Percentiles rank a stretch among this genome's conserved stretches.
Evolutionary conservation across 805 yeast species (phyloP).

Genomic region (Nakazawaea ishiwadae): DNA sequence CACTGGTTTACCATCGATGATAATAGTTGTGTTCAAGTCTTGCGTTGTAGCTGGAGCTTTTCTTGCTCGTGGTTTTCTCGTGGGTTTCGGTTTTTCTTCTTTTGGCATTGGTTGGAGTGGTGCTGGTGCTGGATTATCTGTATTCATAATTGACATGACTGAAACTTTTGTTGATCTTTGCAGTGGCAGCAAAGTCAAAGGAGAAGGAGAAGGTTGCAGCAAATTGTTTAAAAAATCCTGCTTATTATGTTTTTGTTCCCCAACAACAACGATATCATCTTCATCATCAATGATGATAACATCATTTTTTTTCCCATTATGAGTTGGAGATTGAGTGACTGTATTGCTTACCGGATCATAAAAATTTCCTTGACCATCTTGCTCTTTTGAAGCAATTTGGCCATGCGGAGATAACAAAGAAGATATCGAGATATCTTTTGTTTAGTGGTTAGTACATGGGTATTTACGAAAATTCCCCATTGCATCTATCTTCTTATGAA

Average conservation of each 20-base stretch:
- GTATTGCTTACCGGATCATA: conserved; percentile 18
- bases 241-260: conserved; percentile 3
- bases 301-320: background rate
- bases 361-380: background rate
- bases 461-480: too few species aligned
- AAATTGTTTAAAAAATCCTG: conserved; percentile 1
- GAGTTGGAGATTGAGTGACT: background rate
- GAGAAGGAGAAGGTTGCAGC: background rate
- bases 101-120: too few species aligned
- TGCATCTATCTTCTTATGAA: too few species aligned
- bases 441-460: too few species aligned
- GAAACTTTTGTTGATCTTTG: conserved; percentile 11
- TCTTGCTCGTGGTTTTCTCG: conserved; percentile 11
- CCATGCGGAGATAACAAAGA: conserved; percentile 12
- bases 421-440: conserved; percentile 14
- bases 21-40: conserved; percentile 9
- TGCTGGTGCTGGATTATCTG: conserved; percentile 1
- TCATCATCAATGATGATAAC: conserved; percentile 7
- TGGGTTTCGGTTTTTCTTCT: conserved; percentile 4
- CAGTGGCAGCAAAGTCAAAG: background rate
- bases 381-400: background rate
- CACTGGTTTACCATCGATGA: conserved; percentile 12
- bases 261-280: conserved; percentile 1
- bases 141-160: conserved; percentile 11
- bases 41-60: background rate